Evolutionary conservation across 495 filamentous ascomycete species (phyloP).

Genomic region (Trichodelitschia bisporula): DNA sequence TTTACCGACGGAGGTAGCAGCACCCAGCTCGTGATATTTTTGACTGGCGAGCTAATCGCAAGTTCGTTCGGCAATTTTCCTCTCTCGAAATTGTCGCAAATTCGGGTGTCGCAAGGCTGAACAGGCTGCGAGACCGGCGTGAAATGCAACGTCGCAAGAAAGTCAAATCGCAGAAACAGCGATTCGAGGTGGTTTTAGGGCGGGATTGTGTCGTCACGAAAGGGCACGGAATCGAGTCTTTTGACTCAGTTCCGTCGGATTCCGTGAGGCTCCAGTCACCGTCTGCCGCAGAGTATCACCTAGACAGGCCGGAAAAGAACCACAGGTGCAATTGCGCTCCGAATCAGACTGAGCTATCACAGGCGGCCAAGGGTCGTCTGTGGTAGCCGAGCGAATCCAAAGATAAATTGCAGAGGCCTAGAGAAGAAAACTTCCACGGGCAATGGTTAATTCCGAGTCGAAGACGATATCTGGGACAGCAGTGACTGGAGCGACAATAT

Average conservation of each 20-base stretch:
- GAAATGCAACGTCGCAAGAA: neutral
- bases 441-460: conserved; percentile 8
- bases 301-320: conserved; percentile 12
- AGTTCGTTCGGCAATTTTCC: too few relatives aligned
- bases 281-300: conserved; percentile 11
- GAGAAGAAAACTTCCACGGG: conserved; percentile 6
- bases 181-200: conserved; percentile 6
- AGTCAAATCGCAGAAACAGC: conserved; percentile 3
- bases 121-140: neutral
- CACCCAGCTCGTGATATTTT: too few relatives aligned
- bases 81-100: too few relatives aligned
- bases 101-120: neutral
- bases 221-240: conserved; percentile 6
- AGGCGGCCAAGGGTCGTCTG: conserved; percentile 6
- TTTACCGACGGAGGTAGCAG: too few relatives aligned
- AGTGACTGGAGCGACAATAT: conserved; percentile 13
- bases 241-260: too few relatives aligned
- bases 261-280: conserved; percentile 10
- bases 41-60: too few relatives aligned
- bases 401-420: conserved; percentile 7
- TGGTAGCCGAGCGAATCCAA: conserved; percentile 8
- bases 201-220: conserved; percentile 5
- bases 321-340: conserved; percentile 5
- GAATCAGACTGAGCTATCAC: conserved; percentile 6
- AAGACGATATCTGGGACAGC: conserved; percentile 11